Evolutionary conservation across 225 moss, liverwort and hornwort genomes (phyloP).

Genomic region (Sphagnum tenellum): DNA sequence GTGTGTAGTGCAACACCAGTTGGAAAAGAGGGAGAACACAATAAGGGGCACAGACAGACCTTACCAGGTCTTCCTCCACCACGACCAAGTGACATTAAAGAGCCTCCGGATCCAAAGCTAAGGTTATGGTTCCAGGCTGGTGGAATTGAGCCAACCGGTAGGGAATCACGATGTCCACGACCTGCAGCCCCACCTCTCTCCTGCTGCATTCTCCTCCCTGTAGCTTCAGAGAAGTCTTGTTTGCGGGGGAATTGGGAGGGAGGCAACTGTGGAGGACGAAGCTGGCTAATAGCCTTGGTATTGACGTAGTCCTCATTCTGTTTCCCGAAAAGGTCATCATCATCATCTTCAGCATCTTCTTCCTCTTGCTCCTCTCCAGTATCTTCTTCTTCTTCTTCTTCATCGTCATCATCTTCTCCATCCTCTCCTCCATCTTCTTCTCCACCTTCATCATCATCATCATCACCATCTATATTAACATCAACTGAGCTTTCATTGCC

Average conservation of each 20-base stretch:
- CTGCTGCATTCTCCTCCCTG: conserved; percentile 38
- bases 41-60: background rate
- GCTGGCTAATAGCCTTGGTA: conserved; percentile 53
- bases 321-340: conserved; percentile 82
- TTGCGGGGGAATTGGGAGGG: conserved; percentile 51
- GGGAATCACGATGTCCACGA: conserved; percentile 6
- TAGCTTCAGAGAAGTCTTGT: conserved; percentile 83
- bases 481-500: too few species aligned
- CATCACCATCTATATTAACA: conserved; percentile 6
- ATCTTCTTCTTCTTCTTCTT: conserved; percentile 26
- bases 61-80: conserved; percentile 53
- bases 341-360: conserved; percentile 37
- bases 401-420: conserved; percentile 22
- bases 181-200: conserved; percentile 29
- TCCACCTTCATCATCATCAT: conserved; percentile 27
- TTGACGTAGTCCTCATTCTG: conserved; percentile 71
- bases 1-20: background rate
- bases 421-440: conserved; percentile 33
- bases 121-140: conserved; percentile 50
- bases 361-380: conserved; percentile 25
- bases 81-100: conserved; percentile 15
- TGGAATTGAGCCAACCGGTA: conserved; percentile 24
- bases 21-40: conserved; percentile 1
- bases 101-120: conserved; percentile 29
- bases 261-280: conserved; percentile 52